A percentile compares a stretch with the other conserved stretches of the same genome.
phyloP scores from a whole-genome alignment of 805 yeast species.

The Ogataea nakhonphanomensis region DNA sequence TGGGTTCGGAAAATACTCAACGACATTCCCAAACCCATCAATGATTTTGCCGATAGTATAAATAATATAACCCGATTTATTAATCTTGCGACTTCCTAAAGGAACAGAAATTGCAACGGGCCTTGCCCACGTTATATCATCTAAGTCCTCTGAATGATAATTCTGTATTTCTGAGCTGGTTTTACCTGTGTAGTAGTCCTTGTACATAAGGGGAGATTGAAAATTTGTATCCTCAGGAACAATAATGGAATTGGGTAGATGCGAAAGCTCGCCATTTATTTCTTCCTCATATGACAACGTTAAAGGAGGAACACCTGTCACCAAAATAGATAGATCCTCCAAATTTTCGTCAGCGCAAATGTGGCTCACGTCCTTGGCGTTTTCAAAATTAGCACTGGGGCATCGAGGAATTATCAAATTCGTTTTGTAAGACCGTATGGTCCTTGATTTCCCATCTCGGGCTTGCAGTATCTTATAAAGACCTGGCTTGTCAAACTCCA shows the following conservation, averaged over 20 bases:
- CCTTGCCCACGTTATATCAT: conserved; percentile 38
- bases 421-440: conserved; percentile 55
- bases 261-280: conserved; percentile 30
- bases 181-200: conserved; percentile 27
- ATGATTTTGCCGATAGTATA: conserved; percentile 55
- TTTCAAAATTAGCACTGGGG: conserved; percentile 64
- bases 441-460: conserved; percentile 53
- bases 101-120: conserved; percentile 28
- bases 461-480: conserved; percentile 69
- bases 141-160: conserved; percentile 34
- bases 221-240: conserved; percentile 45
- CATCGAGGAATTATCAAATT: conserved; percentile 70
- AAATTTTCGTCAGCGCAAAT: conserved; percentile 66
- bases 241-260: conserved; percentile 27
- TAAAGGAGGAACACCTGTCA: conserved; percentile 78
- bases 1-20: conserved; percentile 40
- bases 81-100: conserved; percentile 24
- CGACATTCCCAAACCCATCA: conserved; percentile 65
- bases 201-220: conserved; percentile 45
- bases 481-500: conserved; percentile 72
- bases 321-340: conserved; percentile 41
- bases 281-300: conserved; percentile 53
- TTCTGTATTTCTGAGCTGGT: conserved; percentile 16
- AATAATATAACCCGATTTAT: conserved; percentile 48
- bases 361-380: conserved; percentile 33